A percentile compares a stretch with the other conserved stretches of the same genome.
phyloP scores from a whole-genome alignment of 169 alveolate species.

The Plasmodium falciparum region DNA sequence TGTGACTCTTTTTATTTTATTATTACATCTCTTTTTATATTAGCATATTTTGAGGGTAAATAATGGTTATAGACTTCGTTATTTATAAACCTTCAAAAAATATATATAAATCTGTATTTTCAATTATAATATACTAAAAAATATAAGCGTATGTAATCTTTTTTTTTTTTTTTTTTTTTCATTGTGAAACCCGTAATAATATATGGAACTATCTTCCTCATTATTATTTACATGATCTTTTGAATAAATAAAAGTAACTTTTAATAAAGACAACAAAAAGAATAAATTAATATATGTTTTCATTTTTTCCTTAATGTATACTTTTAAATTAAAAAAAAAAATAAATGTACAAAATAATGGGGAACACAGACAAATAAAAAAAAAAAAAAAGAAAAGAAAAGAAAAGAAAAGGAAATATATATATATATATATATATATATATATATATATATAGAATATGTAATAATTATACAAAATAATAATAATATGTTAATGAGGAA shows the following conservation, averaged over 20 bases:
- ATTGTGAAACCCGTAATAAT: constrained; percentile 63
- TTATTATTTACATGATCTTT: constrained; percentile 33
- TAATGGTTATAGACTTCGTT: constrained; percentile 72
- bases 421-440: background rate
- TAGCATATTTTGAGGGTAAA: constrained; percentile 57
- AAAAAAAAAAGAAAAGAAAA: background rate
- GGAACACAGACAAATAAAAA: constrained; percentile 1
- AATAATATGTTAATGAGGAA: no score
- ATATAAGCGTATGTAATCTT: background rate
- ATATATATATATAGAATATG: no score
- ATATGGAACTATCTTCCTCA: constrained; percentile 64
- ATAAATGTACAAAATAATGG: background rate
- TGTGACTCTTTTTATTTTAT: background rate
- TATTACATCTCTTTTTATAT: constrained; percentile 41
- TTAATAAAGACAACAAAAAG: constrained; percentile 25
- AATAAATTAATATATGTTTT: background rate
- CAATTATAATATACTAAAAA: constrained; percentile 5
- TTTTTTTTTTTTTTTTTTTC: background rate
- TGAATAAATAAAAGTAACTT: background rate
- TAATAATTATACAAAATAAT: no score
- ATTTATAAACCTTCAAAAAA: constrained; percentile 67
- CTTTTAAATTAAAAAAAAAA: constrained; percentile 2
- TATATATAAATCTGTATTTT: constrained; percentile 5
- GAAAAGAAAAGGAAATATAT: background rate
- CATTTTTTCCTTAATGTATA: constrained; percentile 3